Evolutionary conservation across 192 early-diverging fungal species (phyloP).

Genomic region (Irineochytrium annulatum): DNA sequence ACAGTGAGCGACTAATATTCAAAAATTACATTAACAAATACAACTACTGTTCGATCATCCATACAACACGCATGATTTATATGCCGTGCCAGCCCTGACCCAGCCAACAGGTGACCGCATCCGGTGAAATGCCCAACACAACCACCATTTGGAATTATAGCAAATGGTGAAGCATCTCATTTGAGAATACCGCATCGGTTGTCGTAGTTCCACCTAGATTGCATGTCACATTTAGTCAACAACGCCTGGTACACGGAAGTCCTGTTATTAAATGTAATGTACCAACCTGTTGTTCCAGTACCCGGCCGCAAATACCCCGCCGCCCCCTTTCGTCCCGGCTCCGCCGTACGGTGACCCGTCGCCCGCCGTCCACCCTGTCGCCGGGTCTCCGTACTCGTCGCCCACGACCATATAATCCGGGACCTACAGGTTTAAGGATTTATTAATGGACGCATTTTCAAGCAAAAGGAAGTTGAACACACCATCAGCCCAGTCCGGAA

Average conservation of each 20-base stretch:
- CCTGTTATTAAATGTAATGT: neutral
- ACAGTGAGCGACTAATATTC: too few species aligned
- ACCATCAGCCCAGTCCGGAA: conserved; percentile 50
- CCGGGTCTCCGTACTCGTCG: conserved; percentile 52
- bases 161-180: conserved; percentile 13
- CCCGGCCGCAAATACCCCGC: conserved; percentile 48
- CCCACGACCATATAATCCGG: conserved; percentile 36
- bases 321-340: conserved; percentile 43
- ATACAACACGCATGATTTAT: too few species aligned
- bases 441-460: too few species aligned
- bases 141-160: too few species aligned
- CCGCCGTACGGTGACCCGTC: conserved; percentile 37
- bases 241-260: neutral
- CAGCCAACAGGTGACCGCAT: too few species aligned
- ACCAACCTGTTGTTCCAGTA: conserved; percentile 45
- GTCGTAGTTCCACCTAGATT: conserved; percentile 38
- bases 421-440: too few species aligned
- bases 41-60: too few species aligned
- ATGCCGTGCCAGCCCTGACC: too few species aligned
- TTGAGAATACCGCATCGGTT: conserved; percentile 40
- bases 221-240: neutral
- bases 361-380: conserved; percentile 49
- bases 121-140: too few species aligned
- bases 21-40: too few species aligned
- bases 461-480: conserved; percentile 5